Evolutionary conservation across 1,139 yeast genomes (phyloP).

Genomic region (Nakaseomyces delphensis): DNA sequence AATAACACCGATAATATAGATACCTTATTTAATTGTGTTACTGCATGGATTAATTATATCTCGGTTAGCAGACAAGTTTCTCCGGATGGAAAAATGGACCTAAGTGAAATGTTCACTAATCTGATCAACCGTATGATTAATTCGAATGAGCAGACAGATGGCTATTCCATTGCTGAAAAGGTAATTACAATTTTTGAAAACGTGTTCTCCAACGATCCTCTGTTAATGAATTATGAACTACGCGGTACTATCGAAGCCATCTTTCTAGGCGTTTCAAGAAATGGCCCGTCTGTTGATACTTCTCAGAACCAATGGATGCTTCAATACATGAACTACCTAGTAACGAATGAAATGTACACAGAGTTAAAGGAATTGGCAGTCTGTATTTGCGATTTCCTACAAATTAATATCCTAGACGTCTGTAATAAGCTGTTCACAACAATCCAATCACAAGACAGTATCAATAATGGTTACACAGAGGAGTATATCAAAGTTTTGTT

Average conservation of each 20-base stretch:
- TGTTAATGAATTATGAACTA: slow-evolving; percentile 28
- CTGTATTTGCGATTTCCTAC: slow-evolving; percentile 45
- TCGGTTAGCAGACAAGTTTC: slow-evolving; percentile 36
- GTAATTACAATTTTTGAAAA: slow-evolving; percentile 24
- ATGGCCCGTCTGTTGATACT: slow-evolving; percentile 14
- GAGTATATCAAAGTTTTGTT: slow-evolving; percentile 44
- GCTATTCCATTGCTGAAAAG: slow-evolving; percentile 23
- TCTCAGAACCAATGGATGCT: slow-evolving; percentile 32
- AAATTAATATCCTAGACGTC: slow-evolving; percentile 43
- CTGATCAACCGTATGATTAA: slow-evolving; percentile 28
- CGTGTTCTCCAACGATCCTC: slow-evolving; percentile 33
- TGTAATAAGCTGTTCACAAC: slow-evolving; percentile 40
- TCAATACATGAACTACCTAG: slow-evolving; percentile 37
- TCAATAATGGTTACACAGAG: slow-evolving; percentile 25
- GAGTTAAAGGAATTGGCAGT: slow-evolving; percentile 43
- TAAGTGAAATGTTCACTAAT: slow-evolving; percentile 31
- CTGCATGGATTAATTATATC: slow-evolving; percentile 38
- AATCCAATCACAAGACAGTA: slow-evolving; percentile 13
- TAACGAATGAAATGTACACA: slow-evolving; percentile 35
- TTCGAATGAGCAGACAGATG: slow-evolving; percentile 19
- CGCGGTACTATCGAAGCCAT: slow-evolving; percentile 29
- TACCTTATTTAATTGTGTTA: slow-evolving; percentile 30
- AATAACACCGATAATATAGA: slow-evolving; percentile 10
- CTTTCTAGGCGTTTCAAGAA: slow-evolving; percentile 30
- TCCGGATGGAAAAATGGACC: slow-evolving; percentile 33